Evolutionary conservation across 495 filamentous ascomycete species (phyloP).

Genomic region (Trichoderma virens): DNA sequence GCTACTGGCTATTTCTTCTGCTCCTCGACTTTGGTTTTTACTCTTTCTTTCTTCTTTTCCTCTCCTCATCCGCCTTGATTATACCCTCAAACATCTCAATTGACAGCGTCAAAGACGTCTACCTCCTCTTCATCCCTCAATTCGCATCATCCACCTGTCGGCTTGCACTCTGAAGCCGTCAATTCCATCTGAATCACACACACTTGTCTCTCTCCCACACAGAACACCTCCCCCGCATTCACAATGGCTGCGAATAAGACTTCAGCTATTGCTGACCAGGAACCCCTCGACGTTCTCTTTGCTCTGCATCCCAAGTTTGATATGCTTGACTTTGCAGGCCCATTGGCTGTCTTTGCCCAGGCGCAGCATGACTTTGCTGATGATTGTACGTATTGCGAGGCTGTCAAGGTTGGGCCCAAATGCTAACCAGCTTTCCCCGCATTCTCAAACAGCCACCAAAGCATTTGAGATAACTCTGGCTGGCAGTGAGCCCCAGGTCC

Average conservation of each 20-base stretch:
- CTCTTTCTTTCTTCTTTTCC: not conserved
- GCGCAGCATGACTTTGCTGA: constrained; percentile 56
- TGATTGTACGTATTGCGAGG: constrained; percentile 40
- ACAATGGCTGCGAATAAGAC: constrained; percentile 41
- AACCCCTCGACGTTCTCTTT: constrained; percentile 44
- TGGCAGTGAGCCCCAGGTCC: constrained; percentile 44
- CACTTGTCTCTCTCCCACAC: constrained; percentile 4
- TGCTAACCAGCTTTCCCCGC: constrained; percentile 12
- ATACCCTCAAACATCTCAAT: constrained; percentile 1
- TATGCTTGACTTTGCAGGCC: constrained; percentile 58
- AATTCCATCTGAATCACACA: constrained; percentile 13
- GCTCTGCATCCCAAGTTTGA: constrained; percentile 43
- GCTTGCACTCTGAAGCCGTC: not conserved
- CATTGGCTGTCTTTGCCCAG: constrained; percentile 53
- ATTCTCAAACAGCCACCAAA: constrained; percentile 34
- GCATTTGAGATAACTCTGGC: constrained; percentile 65
- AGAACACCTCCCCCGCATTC: constrained; percentile 14
- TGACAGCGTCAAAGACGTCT: not conserved
- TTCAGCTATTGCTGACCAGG: constrained; percentile 35
- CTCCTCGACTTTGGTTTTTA: not conserved
- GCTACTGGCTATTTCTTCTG: constrained; percentile 11
- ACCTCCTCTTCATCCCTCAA: not conserved
- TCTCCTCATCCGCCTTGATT: constrained; percentile 11
- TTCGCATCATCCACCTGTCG: not conserved
- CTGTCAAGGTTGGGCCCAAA: constrained; percentile 11